Evolutionary conservation across 1,284 basidiomycete genomes (phyloP), one percentile per base, ranked within the genome.

Genomic region (Heliocybe sulcata): DNA sequence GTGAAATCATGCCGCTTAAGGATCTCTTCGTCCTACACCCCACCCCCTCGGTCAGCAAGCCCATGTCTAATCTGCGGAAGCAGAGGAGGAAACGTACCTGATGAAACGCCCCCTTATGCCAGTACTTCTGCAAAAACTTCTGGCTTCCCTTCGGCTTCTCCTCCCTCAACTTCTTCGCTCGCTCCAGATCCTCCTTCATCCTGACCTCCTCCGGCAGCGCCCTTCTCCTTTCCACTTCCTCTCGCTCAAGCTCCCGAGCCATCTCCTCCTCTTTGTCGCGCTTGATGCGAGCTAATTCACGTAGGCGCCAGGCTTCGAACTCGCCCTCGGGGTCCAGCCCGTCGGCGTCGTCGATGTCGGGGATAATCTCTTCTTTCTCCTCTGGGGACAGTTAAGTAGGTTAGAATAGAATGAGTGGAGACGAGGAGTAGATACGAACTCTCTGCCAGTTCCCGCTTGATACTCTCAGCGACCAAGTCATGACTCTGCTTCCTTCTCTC

Each of bases 81-180:
- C n/a, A n/a, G n/a, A n/a, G n/a, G n/a, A n/a, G n/a, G n/a, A n/a
- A 31, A 42, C 38, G 10, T 57, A 89, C 92, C 79, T 92, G 92
- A 71, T 97, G 94, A 78, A 99, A 99, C 57, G 94, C 95, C 64
- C 97, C 97, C 73, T 98, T 98, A 77, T 99, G 97, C 83, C 94
- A 98, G 69, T 98, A 99, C 72, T 97, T 98, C 69, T 99, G 94
- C 64, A 98, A 71, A 74, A 99, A 98, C 63, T 86, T 90, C 68
- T 94, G 91, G 59, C 90, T 78, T 2, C 92, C 93, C 63, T 93
- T 89, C 1, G 89, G 85, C 70, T 95, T 94, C 54, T 89, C 87
- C 55, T 86, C 85, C 54, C 95, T 77, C 38, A 82, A 76, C 67
- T 88, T 82, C 59, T 92, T 80, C 2, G 94, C 95, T 48, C 78